Evolutionary conservation across 2,329 filamentous ascomycete species (phyloP).

Genomic region (Stachybotrys chartarum): DNA sequence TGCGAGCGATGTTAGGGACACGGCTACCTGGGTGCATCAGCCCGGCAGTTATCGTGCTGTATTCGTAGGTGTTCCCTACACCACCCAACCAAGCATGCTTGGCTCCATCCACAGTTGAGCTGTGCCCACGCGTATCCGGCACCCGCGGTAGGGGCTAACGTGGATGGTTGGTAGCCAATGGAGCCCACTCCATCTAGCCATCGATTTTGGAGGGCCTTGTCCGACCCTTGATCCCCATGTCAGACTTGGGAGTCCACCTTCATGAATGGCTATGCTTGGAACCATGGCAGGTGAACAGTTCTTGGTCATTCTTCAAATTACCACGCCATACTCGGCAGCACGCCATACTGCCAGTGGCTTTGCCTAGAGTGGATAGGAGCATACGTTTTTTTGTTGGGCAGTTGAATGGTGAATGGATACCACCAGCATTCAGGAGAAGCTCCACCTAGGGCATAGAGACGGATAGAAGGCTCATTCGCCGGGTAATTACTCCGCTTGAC

Average conservation of each 20-base stretch:
- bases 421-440: too few relatives aligned
- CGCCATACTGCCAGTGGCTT: neutral
- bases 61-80: too few relatives aligned
- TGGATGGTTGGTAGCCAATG: neutral
- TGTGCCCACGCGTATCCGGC: neutral
- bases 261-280: neutral
- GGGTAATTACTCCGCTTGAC: too few relatives aligned
- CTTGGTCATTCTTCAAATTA: neutral
- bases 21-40: too few relatives aligned
- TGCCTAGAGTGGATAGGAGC: neutral
- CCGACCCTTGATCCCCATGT: neutral
- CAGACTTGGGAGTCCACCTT: neutral
- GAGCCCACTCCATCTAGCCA: neutral
- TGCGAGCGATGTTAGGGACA: too few relatives aligned
- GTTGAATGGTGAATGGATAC: too few relatives aligned
- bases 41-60: too few relatives aligned
- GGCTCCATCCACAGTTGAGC: neutral
- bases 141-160: neutral
- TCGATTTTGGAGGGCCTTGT: neutral
- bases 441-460: too few relatives aligned
- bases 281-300: neutral
- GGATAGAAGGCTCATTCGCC: too few relatives aligned
- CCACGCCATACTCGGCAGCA: neutral
- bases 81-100: neutral
- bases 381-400: too few relatives aligned